Evolutionary conservation across 495 filamentous ascomycete genomes (phyloP).

Genomic region (Penicillium manginii): DNA sequence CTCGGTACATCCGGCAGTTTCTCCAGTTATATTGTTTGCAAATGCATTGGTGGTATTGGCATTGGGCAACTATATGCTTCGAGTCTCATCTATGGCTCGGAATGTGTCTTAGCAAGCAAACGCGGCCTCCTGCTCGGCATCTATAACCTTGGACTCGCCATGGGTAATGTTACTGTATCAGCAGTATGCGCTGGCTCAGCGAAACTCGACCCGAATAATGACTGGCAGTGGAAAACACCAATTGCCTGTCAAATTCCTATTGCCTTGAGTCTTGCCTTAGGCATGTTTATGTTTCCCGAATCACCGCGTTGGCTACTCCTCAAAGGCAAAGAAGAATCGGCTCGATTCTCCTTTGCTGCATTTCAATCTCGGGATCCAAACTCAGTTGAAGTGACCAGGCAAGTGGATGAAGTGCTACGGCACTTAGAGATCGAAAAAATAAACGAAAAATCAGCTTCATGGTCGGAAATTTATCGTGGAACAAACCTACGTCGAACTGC

Average conservation of each 20-base stretch:
- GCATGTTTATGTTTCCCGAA: conserved; percentile 35
- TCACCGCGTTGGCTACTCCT: conserved; percentile 36
- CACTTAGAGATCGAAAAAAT: conserved; percentile 27
- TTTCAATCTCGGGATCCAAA: conserved; percentile 25
- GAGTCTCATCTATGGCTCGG: conserved; percentile 30
- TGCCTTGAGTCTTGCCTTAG: conserved; percentile 27
- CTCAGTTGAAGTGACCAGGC: conserved; percentile 22
- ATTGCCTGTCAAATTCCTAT: conserved; percentile 36
- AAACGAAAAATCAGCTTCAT: conserved; percentile 8
- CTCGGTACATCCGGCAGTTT: conserved; percentile 29
- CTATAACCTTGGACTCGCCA: conserved; percentile 33
- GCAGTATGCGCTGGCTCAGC: conserved; percentile 35
- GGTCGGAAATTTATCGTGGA: conserved; percentile 29
- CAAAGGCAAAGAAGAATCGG: conserved; percentile 23
- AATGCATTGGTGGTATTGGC: conserved; percentile 32
- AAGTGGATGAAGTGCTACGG: conserved; percentile 28
- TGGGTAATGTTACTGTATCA: conserved; percentile 29
- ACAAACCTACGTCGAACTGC: conserved; percentile 27
- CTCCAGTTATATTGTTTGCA: conserved; percentile 32
- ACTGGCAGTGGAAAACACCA: conserved; percentile 39
- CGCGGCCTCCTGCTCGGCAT: conserved; percentile 29
- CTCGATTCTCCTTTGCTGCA: conserved; percentile 24
- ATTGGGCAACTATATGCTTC: conserved; percentile 29
- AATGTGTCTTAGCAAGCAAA: conserved; percentile 32
- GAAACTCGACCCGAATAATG: conserved; percentile 18